These are phyloP conservation scores for Xylaria sp. DNA, from an alignment of 495 filamentous ascomycete genomes.

Conservation along the genomic window DNA sequence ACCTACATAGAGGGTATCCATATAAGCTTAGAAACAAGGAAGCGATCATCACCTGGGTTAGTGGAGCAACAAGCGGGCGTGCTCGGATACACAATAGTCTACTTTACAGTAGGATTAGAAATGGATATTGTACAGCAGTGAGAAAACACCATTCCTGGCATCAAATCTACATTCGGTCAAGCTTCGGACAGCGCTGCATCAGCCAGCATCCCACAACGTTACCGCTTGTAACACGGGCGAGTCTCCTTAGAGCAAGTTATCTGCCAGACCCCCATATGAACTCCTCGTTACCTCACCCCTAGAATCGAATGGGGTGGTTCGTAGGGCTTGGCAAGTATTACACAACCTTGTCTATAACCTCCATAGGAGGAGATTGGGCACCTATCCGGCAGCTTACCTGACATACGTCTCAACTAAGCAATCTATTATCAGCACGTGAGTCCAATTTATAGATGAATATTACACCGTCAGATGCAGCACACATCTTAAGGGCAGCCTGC, in stretches of 20 bases:
- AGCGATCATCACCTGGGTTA: neutral
- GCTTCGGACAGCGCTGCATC: neutral
- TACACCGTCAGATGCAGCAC: neutral
- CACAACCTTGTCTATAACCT: constrained; percentile 1
- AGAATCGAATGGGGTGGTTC: constrained; percentile 1
- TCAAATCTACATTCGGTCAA: neutral
- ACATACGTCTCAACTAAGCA: constrained; percentile 4
- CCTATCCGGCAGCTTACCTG: constrained; percentile 2
- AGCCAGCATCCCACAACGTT: neutral
- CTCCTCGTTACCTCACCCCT: neutral
- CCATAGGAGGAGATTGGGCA: neutral
- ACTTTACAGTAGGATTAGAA: constrained; percentile 5
- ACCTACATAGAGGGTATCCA: neutral
- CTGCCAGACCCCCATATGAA: constrained; percentile 3
- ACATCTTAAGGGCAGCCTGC: no score
- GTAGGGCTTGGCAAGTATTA: constrained; percentile 11
- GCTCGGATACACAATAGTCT: neutral
- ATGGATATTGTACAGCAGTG: neutral
- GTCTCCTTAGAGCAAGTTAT: neutral
- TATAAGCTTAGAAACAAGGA: neutral
- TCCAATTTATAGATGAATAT: constrained; percentile 7
- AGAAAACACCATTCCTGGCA: neutral
- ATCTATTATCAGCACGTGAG: constrained; percentile 22
- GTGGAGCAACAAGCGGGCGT: neutral
- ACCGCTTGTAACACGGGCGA: neutral